Conservation (phyloP, 2,329 filamentous ascomycete genomes). For the Zymoseptoria brevis region DNA sequence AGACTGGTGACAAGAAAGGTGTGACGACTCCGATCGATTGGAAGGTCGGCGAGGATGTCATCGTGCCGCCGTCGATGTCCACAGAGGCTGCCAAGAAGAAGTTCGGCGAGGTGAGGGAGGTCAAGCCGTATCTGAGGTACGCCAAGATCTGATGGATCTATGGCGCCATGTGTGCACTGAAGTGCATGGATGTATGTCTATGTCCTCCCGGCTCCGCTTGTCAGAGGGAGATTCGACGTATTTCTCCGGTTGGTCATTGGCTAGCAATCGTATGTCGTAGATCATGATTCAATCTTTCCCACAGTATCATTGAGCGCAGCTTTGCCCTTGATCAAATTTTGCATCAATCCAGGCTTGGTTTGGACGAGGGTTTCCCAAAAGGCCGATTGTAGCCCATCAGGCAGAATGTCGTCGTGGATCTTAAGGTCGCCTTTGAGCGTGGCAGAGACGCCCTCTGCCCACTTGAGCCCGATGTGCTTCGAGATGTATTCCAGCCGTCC, state of each 20-base stretch:
- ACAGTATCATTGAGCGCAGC: background rate
- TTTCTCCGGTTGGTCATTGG: background rate
- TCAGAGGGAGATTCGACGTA: background rate
- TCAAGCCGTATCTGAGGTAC: constrained; percentile 65
- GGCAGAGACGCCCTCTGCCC: constrained; percentile 26
- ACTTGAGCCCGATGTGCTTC: constrained; percentile 20
- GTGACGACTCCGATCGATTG: constrained; percentile 68
- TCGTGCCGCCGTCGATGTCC: constrained; percentile 74
- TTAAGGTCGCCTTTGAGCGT: constrained; percentile 25
- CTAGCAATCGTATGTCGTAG: constrained; percentile 3
- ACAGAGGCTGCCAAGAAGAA: constrained; percentile 81
- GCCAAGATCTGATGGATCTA: constrained; percentile 42
- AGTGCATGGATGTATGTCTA: background rate
- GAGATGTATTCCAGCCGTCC: constrained; percentile 26
- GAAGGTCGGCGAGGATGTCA: constrained; percentile 81
- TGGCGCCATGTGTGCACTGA: background rate
- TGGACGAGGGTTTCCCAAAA: background rate
- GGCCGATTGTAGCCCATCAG: background rate
- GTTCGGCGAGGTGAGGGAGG: constrained; percentile 63
- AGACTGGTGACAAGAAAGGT: constrained; percentile 73
- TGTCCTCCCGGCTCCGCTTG: background rate
- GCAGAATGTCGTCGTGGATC: constrained; percentile 12
- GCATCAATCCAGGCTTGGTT: background rate
- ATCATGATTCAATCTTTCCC: constrained; percentile 1
- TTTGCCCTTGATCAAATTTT: background rate